Conservation (phyloP, 257 asterid species). For the Capsicum baccatum region DNA sequence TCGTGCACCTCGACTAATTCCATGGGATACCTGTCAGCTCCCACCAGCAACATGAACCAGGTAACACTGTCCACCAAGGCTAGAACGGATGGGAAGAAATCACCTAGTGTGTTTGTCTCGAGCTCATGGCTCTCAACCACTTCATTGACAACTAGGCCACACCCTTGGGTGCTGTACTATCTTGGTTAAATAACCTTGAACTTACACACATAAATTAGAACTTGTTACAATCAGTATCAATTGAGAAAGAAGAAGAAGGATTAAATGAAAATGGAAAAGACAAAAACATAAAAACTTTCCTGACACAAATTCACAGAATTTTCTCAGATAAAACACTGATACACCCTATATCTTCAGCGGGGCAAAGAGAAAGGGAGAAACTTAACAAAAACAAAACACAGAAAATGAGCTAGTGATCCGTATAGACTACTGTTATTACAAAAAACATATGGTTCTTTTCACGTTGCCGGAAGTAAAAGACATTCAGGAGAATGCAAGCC, state of each 20-base stretch:
- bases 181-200: not conserved
- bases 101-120: too few species aligned
- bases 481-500: not conserved
- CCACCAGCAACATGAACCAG: too few species aligned
- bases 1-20: too few species aligned
- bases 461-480: not conserved
- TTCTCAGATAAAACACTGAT: not conserved
- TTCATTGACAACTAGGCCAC: too few species aligned
- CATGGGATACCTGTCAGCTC: too few species aligned
- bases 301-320: not conserved
- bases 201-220: not conserved
- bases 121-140: too few species aligned
- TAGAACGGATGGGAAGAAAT: too few species aligned
- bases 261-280: not conserved
- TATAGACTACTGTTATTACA: not conserved
- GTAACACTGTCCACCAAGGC: too few species aligned
- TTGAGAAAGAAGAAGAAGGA: not conserved
- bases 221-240: conserved; percentile 21
- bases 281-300: not conserved
- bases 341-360: not conserved
- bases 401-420: not conserved
- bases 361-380: too few species aligned
- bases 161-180: not conserved
- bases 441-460: not conserved
- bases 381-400: not conserved